phyloP scores from a whole-genome alignment of 1,139 yeast genomes.

The Candida mesenterica region DNA sequence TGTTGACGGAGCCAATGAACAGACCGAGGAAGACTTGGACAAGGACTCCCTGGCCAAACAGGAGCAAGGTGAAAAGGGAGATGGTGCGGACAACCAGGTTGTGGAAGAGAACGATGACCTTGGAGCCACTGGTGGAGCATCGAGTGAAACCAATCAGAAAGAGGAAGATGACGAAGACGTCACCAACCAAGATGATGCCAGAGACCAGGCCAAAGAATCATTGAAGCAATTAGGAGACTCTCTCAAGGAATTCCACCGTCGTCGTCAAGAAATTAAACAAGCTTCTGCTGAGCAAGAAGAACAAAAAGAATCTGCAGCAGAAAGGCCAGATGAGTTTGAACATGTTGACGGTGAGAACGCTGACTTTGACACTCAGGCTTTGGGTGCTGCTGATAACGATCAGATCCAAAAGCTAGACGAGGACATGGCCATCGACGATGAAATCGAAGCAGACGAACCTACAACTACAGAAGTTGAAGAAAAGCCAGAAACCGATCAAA shows the following conservation, averaged over 20 bases:
- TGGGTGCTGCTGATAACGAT: constrained; percentile 86
- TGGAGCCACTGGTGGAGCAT: constrained; percentile 69
- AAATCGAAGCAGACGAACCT: constrained; percentile 31
- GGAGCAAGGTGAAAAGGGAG: constrained; percentile 67
- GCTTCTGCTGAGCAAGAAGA: constrained; percentile 49
- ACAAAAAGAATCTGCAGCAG: constrained; percentile 53
- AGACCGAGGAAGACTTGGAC: constrained; percentile 46
- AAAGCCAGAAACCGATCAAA: constrained; percentile 21
- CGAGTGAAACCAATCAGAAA: constrained; percentile 44
- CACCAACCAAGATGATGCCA: constrained; percentile 54
- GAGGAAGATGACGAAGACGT: constrained; percentile 26
- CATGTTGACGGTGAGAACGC: constrained; percentile 85
- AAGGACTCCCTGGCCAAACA: constrained; percentile 71
- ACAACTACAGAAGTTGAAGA: constrained; percentile 21
- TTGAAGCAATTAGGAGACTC: constrained; percentile 89
- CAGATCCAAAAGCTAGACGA: constrained; percentile 78
- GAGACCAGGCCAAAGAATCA: constrained; percentile 75
- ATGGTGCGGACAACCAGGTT: constrained; percentile 73
- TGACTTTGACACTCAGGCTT: constrained; percentile 79
- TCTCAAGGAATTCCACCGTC: constrained; percentile 84
- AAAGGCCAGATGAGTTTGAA: constrained; percentile 84
- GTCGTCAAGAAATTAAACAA: constrained; percentile 81
- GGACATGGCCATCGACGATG: constrained; percentile 83
- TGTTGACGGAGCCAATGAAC: constrained; percentile 47
- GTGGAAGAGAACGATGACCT: constrained; percentile 66